These are phyloP conservation scores for Microascus cirrosus DNA, from an alignment of 2,329 filamentous ascomycete species.

Conservation along the genomic window DNA sequence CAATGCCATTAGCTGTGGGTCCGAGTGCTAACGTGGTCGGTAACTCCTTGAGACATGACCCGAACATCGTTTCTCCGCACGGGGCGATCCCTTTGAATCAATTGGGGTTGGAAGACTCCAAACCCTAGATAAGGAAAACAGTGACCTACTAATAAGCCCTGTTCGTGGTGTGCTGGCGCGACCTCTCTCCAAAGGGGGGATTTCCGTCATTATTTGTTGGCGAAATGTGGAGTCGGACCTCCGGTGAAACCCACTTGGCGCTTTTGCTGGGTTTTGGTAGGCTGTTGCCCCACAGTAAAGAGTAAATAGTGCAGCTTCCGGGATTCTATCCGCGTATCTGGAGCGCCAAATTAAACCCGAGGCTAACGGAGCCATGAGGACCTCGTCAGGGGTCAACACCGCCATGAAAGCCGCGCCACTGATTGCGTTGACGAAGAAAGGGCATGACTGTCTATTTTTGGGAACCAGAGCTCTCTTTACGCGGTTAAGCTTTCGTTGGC, in stretches of 20 bases:
- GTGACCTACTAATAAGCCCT: no score
- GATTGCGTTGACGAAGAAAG: not conserved
- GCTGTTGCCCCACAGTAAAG: not conserved
- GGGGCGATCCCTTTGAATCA: no score
- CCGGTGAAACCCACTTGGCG: not conserved
- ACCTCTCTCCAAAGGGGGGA: no score
- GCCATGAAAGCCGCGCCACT: not conserved
- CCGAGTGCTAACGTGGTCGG: not conserved
- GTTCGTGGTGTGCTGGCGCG: no score
- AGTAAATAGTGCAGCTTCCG: not conserved
- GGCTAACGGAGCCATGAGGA: not conserved
- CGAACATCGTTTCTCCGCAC: not conserved
- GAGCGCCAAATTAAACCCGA: not conserved
- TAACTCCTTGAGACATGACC: not conserved
- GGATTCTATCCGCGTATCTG: not conserved
- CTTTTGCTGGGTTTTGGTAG: not conserved
- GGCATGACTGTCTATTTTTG: not conserved
- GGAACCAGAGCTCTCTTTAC: not conserved
- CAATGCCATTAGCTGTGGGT: no score
- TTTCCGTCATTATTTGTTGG: not conserved
- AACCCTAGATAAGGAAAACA: no score
- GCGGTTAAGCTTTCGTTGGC: not conserved
- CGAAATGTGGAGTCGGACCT: not conserved
- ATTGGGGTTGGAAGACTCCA: not conserved
- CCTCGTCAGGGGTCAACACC: not conserved